Base-by-base conservation (phyloP, 495 filamentous ascomycete species). In the Podospora fimiseda region DNA sequence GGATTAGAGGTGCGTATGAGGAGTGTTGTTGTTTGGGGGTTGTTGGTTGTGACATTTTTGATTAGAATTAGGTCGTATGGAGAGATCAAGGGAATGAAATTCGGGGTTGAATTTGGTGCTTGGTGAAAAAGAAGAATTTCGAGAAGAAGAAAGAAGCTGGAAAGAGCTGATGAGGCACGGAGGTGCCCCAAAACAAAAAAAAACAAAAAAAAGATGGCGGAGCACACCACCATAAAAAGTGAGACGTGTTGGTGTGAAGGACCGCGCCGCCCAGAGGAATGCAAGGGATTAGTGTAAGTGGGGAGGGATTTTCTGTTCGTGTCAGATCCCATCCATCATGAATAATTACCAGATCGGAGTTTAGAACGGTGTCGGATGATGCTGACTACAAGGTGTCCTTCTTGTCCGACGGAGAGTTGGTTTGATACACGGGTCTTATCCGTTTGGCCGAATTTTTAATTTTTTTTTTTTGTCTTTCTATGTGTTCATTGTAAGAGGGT, bases 231-330 rank as follows among this genome's bases (percentile, higher is more conserved):
- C n/a, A n/a, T n/a, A 5, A 33, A 33, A 33, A 11, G 27, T 33
- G 27, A 33, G 27, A 33, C 27, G 27, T 33, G 23, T 33, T 19
- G 50, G 39, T 52, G 40, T 14, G 30, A 40, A 21, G 19, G 27
- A 5, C 41, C 41, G 41, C 50, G 50, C 50, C 50, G 45, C 50
- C 19, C 14, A 18, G 20, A 53, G 43, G 33, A 53, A 53, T 53
- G 50, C 6, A 53, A 22, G 33, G 11, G 27, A 39, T 30, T 27
- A 15, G 37, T 19, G 39, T 4, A 38, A 13, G 14, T 18, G 8
- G 6, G 1, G 21, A 8, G 19, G 1, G 27, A 22, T 42, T 30
- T 43, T 16, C 37, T 50, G n/a, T 41, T 20, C 3, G 8, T 4
- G 9, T 21, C 27, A 18, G 13, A 14, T 39, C 21, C 21, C 5